phyloP scores from a whole-genome alignment of 495 filamentous ascomycete species.

The Xylaria acuta region DNA sequence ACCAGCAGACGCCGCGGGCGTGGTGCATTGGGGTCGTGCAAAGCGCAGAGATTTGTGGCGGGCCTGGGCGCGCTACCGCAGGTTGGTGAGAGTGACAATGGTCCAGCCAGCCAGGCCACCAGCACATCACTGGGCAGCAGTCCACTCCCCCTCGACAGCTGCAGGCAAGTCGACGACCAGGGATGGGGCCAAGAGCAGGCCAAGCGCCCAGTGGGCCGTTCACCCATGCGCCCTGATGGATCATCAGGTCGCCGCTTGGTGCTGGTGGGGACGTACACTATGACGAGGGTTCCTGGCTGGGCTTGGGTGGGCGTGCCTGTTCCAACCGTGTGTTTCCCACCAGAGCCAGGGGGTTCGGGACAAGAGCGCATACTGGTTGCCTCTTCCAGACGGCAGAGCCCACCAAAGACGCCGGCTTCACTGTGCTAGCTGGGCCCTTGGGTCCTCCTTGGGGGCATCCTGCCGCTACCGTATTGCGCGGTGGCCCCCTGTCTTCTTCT shows the following conservation, averaged over 20 bases:
- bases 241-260: slow-evolving; percentile 29
- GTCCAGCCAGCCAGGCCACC: slow-evolving; percentile 27
- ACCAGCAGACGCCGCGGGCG: slow-evolving; percentile 28
- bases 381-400: slow-evolving; percentile 24
- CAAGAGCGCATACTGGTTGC: slow-evolving; percentile 27
- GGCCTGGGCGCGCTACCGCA: slow-evolving; percentile 29
- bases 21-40: slow-evolving; percentile 25
- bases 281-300: slow-evolving; percentile 29
- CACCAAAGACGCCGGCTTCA: background rate
- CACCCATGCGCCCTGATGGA: slow-evolving; percentile 26
- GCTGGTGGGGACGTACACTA: slow-evolving; percentile 17
- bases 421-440: slow-evolving; percentile 18
- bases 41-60: slow-evolving; percentile 28
- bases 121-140: slow-evolving; percentile 23
- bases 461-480: slow-evolving; percentile 19
- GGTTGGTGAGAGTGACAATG: slow-evolving; percentile 20
- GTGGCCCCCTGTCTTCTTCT: slow-evolving; percentile 22
- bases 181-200: slow-evolving; percentile 25
- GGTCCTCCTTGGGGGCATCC: background rate
- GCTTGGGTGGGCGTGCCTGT: slow-evolving; percentile 27
- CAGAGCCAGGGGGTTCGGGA: slow-evolving; percentile 28
- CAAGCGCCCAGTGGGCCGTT: slow-evolving; percentile 29
- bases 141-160: slow-evolving; percentile 24
- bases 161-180: slow-evolving; percentile 19
- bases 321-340: slow-evolving; percentile 32